phyloP scores from a whole-genome alignment of 2,329 filamentous ascomycete species.

The Fonsecaea nubica region DNA sequence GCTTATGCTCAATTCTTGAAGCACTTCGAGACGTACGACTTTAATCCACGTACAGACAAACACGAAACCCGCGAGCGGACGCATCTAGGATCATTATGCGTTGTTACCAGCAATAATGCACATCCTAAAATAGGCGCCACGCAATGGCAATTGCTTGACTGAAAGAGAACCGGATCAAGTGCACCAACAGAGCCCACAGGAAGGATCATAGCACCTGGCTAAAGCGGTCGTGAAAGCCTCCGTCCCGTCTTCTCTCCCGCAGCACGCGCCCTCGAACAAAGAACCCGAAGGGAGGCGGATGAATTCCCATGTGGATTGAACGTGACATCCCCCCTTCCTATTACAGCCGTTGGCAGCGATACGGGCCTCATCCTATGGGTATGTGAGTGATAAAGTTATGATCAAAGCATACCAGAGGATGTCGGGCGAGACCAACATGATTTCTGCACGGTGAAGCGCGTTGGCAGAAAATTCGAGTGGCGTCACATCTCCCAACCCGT shows the following conservation, averaged over 20 bases:
- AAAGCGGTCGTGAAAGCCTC: constrained; percentile 57
- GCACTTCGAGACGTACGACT: constrained; percentile 54
- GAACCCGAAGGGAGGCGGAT: constrained; percentile 66
- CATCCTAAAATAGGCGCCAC: constrained; percentile 55
- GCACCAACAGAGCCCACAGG: constrained; percentile 59
- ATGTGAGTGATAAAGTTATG: constrained; percentile 29
- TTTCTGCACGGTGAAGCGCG: constrained; percentile 34
- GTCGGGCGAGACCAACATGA: constrained; percentile 35
- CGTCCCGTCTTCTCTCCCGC: constrained; percentile 68
- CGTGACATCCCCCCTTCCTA: constrained; percentile 50
- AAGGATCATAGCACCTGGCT: constrained; percentile 60
- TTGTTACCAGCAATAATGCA: constrained; percentile 55
- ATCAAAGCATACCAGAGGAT: constrained; percentile 32
- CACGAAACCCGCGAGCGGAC: constrained; percentile 51
- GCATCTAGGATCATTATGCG: constrained; percentile 54
- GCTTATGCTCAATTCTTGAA: constrained; percentile 52
- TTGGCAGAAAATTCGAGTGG: constrained; percentile 30
- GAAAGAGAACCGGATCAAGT: constrained; percentile 64
- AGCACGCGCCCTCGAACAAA: constrained; percentile 71
- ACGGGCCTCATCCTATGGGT: too few relatives aligned
- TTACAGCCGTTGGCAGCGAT: constrained; percentile 26
- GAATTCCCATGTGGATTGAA: constrained; percentile 68
- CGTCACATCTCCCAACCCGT: constrained; percentile 35
- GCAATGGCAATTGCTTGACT: constrained; percentile 53
- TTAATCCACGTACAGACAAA: constrained; percentile 53